Conservation (phyloP, 73 alveolate genomes). For the Blepharisma japonicum region DNA sequence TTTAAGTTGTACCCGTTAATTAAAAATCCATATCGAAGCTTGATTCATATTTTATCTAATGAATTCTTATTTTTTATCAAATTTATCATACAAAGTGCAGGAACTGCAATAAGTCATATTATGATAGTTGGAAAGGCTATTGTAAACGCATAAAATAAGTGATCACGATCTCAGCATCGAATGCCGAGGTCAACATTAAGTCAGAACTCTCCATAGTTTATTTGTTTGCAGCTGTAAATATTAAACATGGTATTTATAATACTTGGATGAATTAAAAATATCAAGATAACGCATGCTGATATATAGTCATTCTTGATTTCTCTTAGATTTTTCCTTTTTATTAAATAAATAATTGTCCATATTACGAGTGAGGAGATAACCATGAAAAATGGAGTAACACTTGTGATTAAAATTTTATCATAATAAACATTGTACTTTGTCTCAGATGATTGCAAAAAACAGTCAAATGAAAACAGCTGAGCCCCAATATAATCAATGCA, state of each 20-base stretch:
- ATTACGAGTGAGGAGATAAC: slow-evolving; percentile 9
- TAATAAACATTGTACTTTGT: slow-evolving; percentile 32
- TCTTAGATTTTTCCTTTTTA: slow-evolving; percentile 19
- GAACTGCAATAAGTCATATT: slow-evolving; percentile 21
- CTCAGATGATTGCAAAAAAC: slow-evolving; percentile 38
- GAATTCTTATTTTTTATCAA: neutral
- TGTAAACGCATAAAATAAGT: slow-evolving; percentile 2
- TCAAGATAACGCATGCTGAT: slow-evolving; percentile 39
- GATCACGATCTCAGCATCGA: slow-evolving; percentile 40
- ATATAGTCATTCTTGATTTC: slow-evolving; percentile 37
- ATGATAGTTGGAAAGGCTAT: slow-evolving; percentile 53
- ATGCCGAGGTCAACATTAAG: slow-evolving; percentile 41
- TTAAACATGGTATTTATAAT: slow-evolving; percentile 49
- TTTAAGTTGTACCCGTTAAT: slow-evolving; percentile 54
- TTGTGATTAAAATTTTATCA: slow-evolving; percentile 40
- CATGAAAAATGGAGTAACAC: slow-evolving; percentile 33
- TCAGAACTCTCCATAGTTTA: slow-evolving; percentile 9
- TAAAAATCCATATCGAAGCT: slow-evolving; percentile 56
- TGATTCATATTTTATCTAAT: slow-evolving; percentile 18
- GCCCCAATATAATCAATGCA: slow-evolving; percentile 41
- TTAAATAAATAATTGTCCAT: slow-evolving; percentile 31
- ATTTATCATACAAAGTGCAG: neutral
- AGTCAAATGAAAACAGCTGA: slow-evolving; percentile 48
- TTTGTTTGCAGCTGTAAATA: slow-evolving; percentile 46
- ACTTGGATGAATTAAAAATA: slow-evolving; percentile 58